These are phyloP conservation scores for Nymphaea thermarum DNA, from an alignment of 164 flowering plant species.

Conservation along the genomic window DNA sequence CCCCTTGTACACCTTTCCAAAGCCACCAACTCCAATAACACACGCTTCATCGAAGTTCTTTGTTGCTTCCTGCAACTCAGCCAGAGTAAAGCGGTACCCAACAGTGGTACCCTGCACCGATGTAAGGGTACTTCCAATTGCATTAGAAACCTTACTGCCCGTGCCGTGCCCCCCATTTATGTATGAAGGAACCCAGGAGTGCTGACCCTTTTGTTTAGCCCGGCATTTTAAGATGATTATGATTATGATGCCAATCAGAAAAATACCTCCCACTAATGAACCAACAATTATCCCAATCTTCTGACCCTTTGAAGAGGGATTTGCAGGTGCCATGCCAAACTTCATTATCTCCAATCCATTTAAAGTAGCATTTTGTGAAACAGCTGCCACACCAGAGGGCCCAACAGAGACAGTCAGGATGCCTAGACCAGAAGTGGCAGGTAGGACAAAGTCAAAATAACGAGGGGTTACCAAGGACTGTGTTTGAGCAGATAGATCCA, in stretches of 20 bases:
- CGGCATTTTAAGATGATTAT: conserved; percentile 23
- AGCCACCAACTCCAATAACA: conserved; percentile 80
- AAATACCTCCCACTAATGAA: conserved; percentile 19
- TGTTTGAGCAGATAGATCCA: conserved; percentile 27
- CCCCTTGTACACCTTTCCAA: conserved; percentile 87
- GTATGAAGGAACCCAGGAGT: conserved; percentile 11
- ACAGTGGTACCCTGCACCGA: conserved; percentile 6
- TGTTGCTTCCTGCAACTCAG: conserved; percentile 58
- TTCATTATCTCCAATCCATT: conserved; percentile 90
- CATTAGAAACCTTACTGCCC: conserved; percentile 14
- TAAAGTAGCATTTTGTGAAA: conserved; percentile 34
- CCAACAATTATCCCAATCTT: conserved; percentile 30
- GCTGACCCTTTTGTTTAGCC: conserved; percentile 6
- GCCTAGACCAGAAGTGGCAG: conserved; percentile 1
- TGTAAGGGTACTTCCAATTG: conserved; percentile 12
- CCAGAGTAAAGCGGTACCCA: conserved; percentile 49
- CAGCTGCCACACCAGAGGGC: conserved; percentile 12
- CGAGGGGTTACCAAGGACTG: conserved; percentile 30
- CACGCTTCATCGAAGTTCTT: conserved; percentile 49
- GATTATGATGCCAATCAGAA: conserved; percentile 12
- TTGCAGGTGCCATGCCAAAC: conserved; percentile 31
- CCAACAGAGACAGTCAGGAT: conserved; percentile 41
- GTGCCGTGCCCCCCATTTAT: conserved; percentile 10
- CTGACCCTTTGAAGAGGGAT: conserved; percentile 21
- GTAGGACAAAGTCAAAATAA: conserved; percentile 40